Base-by-base conservation (phyloP, 768 basidiomycete genomes). In the Boletus vinaceobasis region DNA sequence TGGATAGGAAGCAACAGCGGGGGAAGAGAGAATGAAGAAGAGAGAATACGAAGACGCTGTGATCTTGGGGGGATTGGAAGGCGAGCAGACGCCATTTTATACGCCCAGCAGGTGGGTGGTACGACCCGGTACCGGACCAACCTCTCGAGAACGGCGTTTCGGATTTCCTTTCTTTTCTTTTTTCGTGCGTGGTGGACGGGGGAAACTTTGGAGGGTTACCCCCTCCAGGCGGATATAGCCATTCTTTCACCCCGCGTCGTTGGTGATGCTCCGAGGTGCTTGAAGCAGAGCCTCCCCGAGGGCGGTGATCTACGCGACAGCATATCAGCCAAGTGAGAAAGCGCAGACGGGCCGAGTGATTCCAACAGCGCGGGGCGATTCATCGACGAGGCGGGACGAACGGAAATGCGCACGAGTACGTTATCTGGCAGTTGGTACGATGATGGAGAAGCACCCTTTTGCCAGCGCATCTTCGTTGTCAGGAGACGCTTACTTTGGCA, bases 401-500 rank as follows among this genome's bases (percentile, higher is more conserved):
- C 53, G 56, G 57, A 56, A 33, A 62, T 59, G 35, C 11, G 1
- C 5, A 27, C 50, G 40, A 44, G 44, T 63, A 65, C 63, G 64
- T 64, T 13, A 62, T 53, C 46, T 26, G 47, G 32, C 50, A 48
- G 56, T 29, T 21, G 39, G 45, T 40, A 50, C 45, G 53, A 50
- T 31, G 55, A 65, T 49, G 43, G 36, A 35, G 63, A 64, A 62
- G 56, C 50, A 26, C 33, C 19, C 14, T 5, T 37, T 35, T 17
- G 26, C 19, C n/a, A 43, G 44, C 11, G 32, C 39, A 42, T 48
- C 48, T 50, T 47, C 43, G 53, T 58, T 42, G 46, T 38, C 44
- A 52, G 44, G 62, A 50, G 56, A 33, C 14, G 32, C 63, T 50
- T n/a, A 50, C 47, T 65, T 65, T 65, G 53, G 63, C 17, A 59